Evolutionary conservation across 306 rosid genomes (phyloP).

Genomic region (Acacia acuminata): DNA sequence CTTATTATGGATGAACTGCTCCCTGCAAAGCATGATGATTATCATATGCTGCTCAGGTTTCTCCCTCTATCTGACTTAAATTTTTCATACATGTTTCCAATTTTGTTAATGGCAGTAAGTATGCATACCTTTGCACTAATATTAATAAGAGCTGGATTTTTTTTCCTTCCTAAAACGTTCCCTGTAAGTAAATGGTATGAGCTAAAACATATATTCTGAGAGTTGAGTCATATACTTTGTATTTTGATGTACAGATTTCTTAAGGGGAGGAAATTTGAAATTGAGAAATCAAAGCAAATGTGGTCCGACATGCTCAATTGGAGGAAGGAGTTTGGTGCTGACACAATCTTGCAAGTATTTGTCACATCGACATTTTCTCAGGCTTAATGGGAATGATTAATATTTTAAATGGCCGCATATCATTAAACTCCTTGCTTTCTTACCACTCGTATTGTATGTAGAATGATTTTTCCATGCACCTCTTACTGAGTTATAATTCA

Average conservation of each 20-base stretch:
- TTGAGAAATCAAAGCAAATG: conserved; percentile 86
- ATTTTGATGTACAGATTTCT: conserved; percentile 59
- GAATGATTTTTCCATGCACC: not conserved
- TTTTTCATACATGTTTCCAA: too few relatives aligned
- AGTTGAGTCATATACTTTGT: not conserved
- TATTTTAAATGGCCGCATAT: not conserved
- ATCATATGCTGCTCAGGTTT: conserved; percentile 87
- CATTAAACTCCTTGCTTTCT: not conserved
- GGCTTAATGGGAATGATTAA: conserved; percentile 2
- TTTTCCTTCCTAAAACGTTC: not conserved
- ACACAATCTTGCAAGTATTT: conserved; percentile 67
- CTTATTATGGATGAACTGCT: conserved; percentile 76
- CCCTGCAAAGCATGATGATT: conserved; percentile 85
- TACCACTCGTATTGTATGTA: not conserved
- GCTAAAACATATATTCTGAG: not conserved
- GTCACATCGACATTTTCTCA: not conserved
- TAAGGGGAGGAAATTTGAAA: conserved; percentile 84
- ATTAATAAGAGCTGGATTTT: too few relatives aligned
- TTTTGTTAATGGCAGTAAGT: too few relatives aligned
- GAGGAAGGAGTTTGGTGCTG: conserved; percentile 87
- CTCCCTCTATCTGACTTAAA: not conserved
- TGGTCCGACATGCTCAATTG: conserved; percentile 88
- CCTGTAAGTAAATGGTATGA: not conserved
- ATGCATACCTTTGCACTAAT: too few relatives aligned
- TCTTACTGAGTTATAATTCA: not conserved